phyloP scores from a whole-genome alignment of 176 grass and related monocot species.

The Avena sativa region DNA sequence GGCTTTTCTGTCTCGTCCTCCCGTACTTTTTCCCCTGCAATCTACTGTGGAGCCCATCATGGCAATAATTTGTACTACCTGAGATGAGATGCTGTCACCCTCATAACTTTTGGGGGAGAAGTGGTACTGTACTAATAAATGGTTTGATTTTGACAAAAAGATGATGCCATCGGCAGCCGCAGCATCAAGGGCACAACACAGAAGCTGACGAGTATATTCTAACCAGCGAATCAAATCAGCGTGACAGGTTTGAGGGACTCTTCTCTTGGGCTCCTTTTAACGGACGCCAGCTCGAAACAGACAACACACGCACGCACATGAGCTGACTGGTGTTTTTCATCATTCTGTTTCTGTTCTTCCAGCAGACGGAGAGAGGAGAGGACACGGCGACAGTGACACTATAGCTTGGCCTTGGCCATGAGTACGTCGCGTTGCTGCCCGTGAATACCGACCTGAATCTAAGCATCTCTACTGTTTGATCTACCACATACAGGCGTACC shows the following conservation, averaged over 20 bases:
- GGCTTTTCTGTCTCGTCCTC: slow-evolving; percentile 42
- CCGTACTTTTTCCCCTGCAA: slow-evolving; percentile 46
- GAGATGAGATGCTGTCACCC: slow-evolving; percentile 43
- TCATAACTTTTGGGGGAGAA: slow-evolving; percentile 42
- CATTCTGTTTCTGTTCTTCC: slow-evolving; percentile 47
- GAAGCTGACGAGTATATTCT: slow-evolving; percentile 51
- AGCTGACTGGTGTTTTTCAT: slow-evolving; percentile 54
- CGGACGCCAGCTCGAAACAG: slow-evolving; percentile 36
- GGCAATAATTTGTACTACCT: slow-evolving; percentile 51
- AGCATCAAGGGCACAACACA: slow-evolving; percentile 44
- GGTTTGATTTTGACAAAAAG: slow-evolving; percentile 57
- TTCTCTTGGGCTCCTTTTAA: slow-evolving; percentile 47
- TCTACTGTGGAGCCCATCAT: slow-evolving; percentile 52
- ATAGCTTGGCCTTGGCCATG: slow-evolving; percentile 25
- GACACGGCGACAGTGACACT: neutral
- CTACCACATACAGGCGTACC: neutral
- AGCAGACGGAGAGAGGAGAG: neutral
- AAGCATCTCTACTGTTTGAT: slow-evolving; percentile 32
- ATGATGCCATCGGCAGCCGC: slow-evolving; percentile 41
- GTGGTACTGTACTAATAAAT: slow-evolving; percentile 41
- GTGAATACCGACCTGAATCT: slow-evolving; percentile 16
- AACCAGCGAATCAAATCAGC: slow-evolving; percentile 49
- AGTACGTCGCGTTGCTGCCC: neutral
- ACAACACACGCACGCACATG: slow-evolving; percentile 64
- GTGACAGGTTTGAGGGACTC: slow-evolving; percentile 27